Percentiles rank a stretch among this genome's conserved stretches.
These are phyloP conservation scores for Hypoxylon sp. DNA, from an alignment of 2,329 filamentous ascomycete species.

Conservation along the genomic window DNA sequence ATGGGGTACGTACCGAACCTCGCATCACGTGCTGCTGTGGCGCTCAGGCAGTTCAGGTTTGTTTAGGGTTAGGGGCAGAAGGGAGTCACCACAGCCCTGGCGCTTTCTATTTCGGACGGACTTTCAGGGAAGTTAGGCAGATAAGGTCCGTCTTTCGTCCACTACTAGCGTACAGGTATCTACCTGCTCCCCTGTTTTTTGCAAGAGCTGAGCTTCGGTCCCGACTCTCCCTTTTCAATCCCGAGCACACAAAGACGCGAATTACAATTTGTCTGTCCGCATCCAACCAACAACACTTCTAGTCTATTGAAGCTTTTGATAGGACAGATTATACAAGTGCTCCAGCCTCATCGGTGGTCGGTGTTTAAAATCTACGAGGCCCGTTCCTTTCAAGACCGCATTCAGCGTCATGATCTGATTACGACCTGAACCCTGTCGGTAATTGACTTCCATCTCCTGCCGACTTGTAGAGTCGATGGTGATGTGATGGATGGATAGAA, in stretches of 20 bases:
- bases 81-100: neutral
- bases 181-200: neutral
- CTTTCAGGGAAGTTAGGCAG: conserved; percentile 11
- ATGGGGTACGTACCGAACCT: neutral
- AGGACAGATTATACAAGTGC: conserved; percentile 2
- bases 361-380: conserved; percentile 19
- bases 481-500: conserved; percentile 25
- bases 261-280: conserved; percentile 13
- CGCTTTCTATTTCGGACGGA: conserved; percentile 13
- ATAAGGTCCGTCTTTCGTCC: neutral
- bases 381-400: conserved; percentile 6
- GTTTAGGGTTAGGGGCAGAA: neutral
- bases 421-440: conserved; percentile 24
- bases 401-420: conserved; percentile 13
- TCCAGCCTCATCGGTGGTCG: conserved; percentile 33
- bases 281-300: conserved; percentile 10
- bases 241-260: conserved; percentile 32
- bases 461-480: conserved; percentile 12
- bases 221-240: conserved; percentile 10
- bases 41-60: neutral
- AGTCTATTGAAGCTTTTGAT: conserved; percentile 1
- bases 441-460: conserved; percentile 16
- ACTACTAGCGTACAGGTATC: neutral
- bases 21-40: conserved; percentile 26
- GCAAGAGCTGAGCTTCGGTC: neutral